Evolutionary conservation across 2,329 filamentous ascomycete genomes (phyloP), one percentile per base, ranked within the genome.

Genomic region (Neonectria coccinea): DNA sequence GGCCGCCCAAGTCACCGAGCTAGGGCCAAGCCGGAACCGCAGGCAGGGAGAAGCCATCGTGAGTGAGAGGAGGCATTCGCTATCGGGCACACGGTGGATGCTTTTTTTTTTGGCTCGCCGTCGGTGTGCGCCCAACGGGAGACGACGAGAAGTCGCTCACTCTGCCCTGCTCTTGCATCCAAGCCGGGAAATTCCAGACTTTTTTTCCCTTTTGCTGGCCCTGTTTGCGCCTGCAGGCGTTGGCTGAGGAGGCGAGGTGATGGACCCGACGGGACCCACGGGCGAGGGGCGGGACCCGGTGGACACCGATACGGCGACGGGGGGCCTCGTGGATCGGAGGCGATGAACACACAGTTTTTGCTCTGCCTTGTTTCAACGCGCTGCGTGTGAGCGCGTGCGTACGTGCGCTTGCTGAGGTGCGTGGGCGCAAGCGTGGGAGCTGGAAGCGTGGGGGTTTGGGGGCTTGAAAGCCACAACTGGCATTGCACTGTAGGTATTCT

Each of bases 71-170:
- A 39, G 36, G 57, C 50, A 68, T 68, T 66, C 66, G 64, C 60
- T 61, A 68, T 67, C 60, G 50, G 62, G 41, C 5, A 64, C 5
- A 61, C 53, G 47, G 64, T 56, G 51, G 51, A 41, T 62, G 60
- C 54, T 56, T 10, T 42, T 20, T 20, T 20, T 20, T 18, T 42
- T 25, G 25, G 48, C n/a, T 41, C 20, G 33, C n/a, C 18, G 48
- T 68, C 60, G 64, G 64, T 65, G 64, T 64, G 64, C 51, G 42
- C 64, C 66, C 64, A 67, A 62, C 64, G 36, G 56, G 64, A 64
- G 25, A 64, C 61, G 59, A 47, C 50, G 54, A 63, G 50, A 59
- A 64, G 59, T 56, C 50, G 51, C 56, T 64, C 57, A 64, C 53
- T 29, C 41, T 25, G 25, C 25, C 25, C 25, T 25, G 25, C 25